phyloP scores from a whole-genome alignment of 2,329 filamentous ascomycete genomes.

The Thielaviopsis punctulata region DNA sequence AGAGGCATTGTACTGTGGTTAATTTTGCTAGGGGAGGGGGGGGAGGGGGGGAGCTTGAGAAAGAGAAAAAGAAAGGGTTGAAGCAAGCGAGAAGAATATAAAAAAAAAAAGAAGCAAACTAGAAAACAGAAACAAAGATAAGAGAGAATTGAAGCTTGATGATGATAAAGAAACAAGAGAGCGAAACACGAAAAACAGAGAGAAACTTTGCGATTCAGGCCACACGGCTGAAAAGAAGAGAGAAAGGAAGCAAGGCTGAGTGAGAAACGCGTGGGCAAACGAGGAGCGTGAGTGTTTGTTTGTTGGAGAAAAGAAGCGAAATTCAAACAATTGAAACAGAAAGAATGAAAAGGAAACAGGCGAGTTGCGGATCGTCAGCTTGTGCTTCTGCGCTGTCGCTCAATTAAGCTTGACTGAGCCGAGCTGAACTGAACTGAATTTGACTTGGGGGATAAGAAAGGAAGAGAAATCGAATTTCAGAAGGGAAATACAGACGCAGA shows the following conservation, averaged over 20 bases:
- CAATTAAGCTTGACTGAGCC: background rate
- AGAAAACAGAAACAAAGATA: background rate
- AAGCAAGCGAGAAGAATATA: conserved; percentile 2
- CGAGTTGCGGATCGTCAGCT: too few relatives aligned
- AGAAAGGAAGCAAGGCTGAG: background rate
- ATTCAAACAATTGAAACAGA: background rate
- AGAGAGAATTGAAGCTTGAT: background rate
- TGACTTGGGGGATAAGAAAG: background rate
- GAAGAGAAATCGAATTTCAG: too few relatives aligned
- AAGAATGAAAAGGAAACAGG: background rate
- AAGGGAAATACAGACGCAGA: background rate
- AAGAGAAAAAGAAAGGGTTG: conserved; percentile 7
- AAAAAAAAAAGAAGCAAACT: background rate
- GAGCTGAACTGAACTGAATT: background rate
- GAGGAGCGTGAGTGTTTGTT: background rate
- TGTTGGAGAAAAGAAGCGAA: background rate
- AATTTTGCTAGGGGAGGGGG: too few relatives aligned
- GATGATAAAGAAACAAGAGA: background rate
- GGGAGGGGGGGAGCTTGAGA: background rate
- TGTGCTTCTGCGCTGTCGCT: too few relatives aligned
- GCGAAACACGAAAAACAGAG: background rate
- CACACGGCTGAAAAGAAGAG: background rate
- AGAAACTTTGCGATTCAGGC: background rate
- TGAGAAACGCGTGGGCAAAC: background rate
- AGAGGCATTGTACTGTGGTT: background rate